Base-by-base conservation (phyloP, 495 filamentous ascomycete species). In the Aspergillus carlsbadensis region DNA sequence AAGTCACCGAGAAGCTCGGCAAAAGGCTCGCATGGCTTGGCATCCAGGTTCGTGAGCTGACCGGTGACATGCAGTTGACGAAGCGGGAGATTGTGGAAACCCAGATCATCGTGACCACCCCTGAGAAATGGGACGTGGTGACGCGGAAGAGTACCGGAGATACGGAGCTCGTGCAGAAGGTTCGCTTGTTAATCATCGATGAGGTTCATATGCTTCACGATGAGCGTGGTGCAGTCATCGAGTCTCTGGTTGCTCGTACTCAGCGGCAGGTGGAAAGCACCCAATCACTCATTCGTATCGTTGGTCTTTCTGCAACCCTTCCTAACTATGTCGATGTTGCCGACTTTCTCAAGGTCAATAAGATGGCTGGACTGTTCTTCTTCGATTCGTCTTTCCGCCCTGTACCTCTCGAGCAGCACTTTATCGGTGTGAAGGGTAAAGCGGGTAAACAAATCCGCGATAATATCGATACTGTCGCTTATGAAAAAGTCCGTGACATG, bases 161-260 rank as follows among this genome's bases (percentile, higher is more conserved):
- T 66, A 98, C 95, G 6, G 95, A 97, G 66, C 81, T 99, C 10
- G 94, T 98, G 3, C 94, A 98, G 63, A 98, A 99, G 64, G 94
- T 99, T 10, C 84, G 94, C 15, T 75, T 99, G 26, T 81, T 99
- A 47, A 98, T 99, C 60, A 96, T 99, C 65, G 94, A 99, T 70
- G 94, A 99, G 73, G 94, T 99, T 2, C 94, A 99, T 63, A 99
- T 99, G 94, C 86, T 99, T 60, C 94, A 99, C 65, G 94, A 99
- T 67, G 94, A 97, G 66, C 85, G 94, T 64, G 94, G 94, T 63
- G 91, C 94, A 6, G 95, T 99, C 10, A 80, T 99, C 45, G 94
- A 99, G 65, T 96, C 91, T 6, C 75, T 99, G 45, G 94, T 98
- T 15, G 94, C 94, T 5, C 84, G 94, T 44, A 99, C 94, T 1